Base-by-base conservation (phyloP, 345 rosid species). In the Excoecaria cochinchinensis region DNA sequence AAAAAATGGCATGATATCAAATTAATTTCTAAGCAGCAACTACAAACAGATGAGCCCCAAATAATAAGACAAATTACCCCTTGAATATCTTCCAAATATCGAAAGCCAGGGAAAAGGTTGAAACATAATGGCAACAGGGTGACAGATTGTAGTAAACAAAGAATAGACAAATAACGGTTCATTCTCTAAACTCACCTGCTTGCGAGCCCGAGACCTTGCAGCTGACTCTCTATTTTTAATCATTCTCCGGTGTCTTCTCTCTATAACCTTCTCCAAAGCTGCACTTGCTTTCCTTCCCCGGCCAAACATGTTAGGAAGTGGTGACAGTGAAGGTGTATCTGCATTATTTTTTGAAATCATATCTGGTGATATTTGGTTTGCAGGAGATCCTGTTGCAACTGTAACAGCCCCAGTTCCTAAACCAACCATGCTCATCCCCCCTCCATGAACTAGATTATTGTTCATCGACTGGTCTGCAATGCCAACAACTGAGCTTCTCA, bases 191-290 rank as follows among this genome's bases (percentile, higher is more conserved):
- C 76, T 88, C 73, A 93, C 99, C 90, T 96, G 99, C 85, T 96
- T 96, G 31, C 98, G 98, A 82, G 99, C 98, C 5, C 99, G 90
- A 24, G 99, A 96, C 79, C 98, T 87, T 50, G 99, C 97, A 75
- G 99, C 99, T 47, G 99, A 93, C 80, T 95, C 98, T 81, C 99
- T 88, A 40, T 96, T 96, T 88, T 96, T 96, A 67, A 96, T 93
- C 98, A 96, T 96, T 81, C 99, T 89, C 74, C 89, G 90, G 75
- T 93, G 98, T 81, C 97, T 93, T 88, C 98, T 92, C 89, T 95
- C 99, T 57, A 84, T 90, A 75, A 90, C 99, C 84, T 92, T 95
- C 86, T 93, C 99, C 78, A 95, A 81, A 25, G 85, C 83, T 38
- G 89, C 85, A 83, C 86, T 77, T 46, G 86, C 61, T 82, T 82